A percentile compares a stretch with the other conserved stretches of the same genome.
Conservation (phyloP, 805 yeast genomes). For the Spathaspora sp. region DNA sequence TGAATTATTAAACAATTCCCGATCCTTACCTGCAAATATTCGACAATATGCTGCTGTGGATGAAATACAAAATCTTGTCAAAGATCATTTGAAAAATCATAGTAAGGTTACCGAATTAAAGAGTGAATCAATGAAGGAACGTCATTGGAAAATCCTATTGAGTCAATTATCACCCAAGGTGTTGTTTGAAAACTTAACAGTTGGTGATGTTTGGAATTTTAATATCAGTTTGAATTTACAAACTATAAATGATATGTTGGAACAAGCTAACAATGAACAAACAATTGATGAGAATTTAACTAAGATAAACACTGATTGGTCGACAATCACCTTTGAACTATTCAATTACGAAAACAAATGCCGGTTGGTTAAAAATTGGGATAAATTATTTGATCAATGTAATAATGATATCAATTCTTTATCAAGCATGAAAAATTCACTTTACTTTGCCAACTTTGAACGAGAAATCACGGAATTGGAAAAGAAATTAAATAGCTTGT, state of each 20-base stretch:
- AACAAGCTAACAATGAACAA: constrained; percentile 70
- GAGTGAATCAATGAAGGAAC: constrained; percentile 51
- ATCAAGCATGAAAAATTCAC: constrained; percentile 67
- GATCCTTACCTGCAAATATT: constrained; percentile 53
- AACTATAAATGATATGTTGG: constrained; percentile 45
- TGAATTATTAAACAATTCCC: constrained; percentile 40
- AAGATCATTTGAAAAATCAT: constrained; percentile 34
- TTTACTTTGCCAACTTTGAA: constrained; percentile 57
- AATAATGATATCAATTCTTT: constrained; percentile 61
- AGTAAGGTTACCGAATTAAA: constrained; percentile 44
- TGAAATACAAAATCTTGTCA: constrained; percentile 46
- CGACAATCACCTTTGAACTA: constrained; percentile 43
- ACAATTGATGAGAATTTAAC: constrained; percentile 56
- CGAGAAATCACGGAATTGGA: constrained; percentile 55
- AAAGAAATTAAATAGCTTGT: constrained; percentile 47
- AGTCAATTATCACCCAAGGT: constrained; percentile 20
- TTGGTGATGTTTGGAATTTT: constrained; percentile 63
- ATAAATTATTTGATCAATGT: constrained; percentile 51
- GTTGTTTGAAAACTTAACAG: constrained; percentile 25
- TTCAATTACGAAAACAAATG: constrained; percentile 51
- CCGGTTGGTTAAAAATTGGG: constrained; percentile 67
- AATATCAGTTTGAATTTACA: constrained; percentile 44
- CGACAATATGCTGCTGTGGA: constrained; percentile 70
- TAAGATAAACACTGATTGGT: constrained; percentile 57
- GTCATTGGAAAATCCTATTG: constrained; percentile 65